A percentile compares a stretch with the other conserved stretches of the same genome.
phyloP scores from a whole-genome alignment of 495 filamentous ascomycete species.

The Viridothelium virens region DNA sequence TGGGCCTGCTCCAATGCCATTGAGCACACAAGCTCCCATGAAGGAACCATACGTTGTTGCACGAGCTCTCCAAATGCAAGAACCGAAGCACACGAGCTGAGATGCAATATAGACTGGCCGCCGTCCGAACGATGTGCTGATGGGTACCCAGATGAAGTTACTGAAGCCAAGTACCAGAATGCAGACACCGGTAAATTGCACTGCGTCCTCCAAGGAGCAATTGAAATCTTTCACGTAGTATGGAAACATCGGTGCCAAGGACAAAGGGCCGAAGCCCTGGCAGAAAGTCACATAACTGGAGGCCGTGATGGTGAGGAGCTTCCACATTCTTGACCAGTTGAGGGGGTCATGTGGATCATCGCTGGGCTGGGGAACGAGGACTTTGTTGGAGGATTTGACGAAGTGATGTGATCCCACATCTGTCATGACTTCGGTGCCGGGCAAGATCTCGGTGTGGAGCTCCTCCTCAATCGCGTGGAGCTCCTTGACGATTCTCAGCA shows the following conservation, averaged over 20 bases:
- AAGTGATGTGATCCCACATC: slow-evolving; percentile 52
- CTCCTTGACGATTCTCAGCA: slow-evolving; percentile 25
- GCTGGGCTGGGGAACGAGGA: slow-evolving; percentile 50
- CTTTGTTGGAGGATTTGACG: slow-evolving; percentile 43
- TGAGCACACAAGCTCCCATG: slow-evolving; percentile 49
- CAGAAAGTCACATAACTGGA: slow-evolving; percentile 47
- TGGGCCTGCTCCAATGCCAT: slow-evolving; percentile 53
- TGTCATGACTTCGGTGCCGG: slow-evolving; percentile 57
- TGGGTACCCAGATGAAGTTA: slow-evolving; percentile 54
- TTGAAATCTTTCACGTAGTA: slow-evolving; percentile 50
- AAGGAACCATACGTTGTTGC: slow-evolving; percentile 53
- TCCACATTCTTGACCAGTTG: slow-evolving; percentile 34
- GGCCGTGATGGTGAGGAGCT: slow-evolving; percentile 35
- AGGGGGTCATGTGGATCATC: slow-evolving; percentile 42
- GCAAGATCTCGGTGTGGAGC: slow-evolving; percentile 50
- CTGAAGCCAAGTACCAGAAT: slow-evolving; percentile 57
- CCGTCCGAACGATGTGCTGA: slow-evolving; percentile 51
- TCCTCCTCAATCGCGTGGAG: slow-evolving; percentile 33
- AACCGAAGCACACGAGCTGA: slow-evolving; percentile 47
- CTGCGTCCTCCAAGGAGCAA: slow-evolving; percentile 44
- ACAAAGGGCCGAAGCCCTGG: slow-evolving; percentile 52
- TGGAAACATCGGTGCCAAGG: slow-evolving; percentile 51
- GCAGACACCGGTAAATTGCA: slow-evolving; percentile 51
- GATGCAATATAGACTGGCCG: slow-evolving; percentile 52
- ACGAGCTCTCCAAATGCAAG: slow-evolving; percentile 52